Percentiles rank a stretch among this genome's conserved stretches.
Conservation (phyloP, 176 grass and related monocot genomes). For the Alopecurus myosuroides region DNA sequence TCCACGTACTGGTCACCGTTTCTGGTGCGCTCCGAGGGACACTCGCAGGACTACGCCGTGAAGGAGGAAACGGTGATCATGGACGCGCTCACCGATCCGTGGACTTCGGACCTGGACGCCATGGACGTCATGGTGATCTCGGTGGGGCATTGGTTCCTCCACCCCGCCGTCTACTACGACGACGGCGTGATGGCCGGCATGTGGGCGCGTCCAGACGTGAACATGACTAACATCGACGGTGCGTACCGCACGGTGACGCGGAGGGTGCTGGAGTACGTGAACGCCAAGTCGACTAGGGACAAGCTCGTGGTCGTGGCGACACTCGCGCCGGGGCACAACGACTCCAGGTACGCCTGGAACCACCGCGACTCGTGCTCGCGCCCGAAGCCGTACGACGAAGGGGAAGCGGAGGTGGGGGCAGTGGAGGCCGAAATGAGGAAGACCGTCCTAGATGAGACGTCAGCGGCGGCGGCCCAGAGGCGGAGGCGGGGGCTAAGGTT, state of each 20-base stretch:
- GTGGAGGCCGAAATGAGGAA: too few species aligned
- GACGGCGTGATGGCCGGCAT: conserved; percentile 31
- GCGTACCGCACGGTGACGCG: conserved; percentile 20
- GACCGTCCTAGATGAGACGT: too few species aligned
- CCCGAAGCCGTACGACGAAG: neutral
- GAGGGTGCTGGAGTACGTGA: conserved; percentile 11
- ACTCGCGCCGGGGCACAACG: conserved; percentile 53
- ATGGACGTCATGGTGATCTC: conserved; percentile 44
- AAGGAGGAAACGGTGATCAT: neutral
- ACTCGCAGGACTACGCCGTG: conserved; percentile 35
- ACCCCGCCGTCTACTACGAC: conserved; percentile 35
- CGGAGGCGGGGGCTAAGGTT: too few species aligned
- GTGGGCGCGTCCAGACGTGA: conserved; percentile 15
- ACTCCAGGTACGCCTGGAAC: neutral
- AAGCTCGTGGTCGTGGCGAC: conserved; percentile 37
- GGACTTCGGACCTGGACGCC: conserved; percentile 26
- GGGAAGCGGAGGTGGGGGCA: neutral
- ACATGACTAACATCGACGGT: conserved; percentile 50
- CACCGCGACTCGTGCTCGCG: neutral
- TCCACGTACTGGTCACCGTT: conserved; percentile 44
- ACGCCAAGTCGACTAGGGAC: neutral
- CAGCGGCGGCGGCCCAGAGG: too few species aligned
- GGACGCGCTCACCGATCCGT: conserved; percentile 26
- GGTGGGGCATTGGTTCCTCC: conserved; percentile 51
- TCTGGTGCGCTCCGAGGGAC: conserved; percentile 19